A percentile compares a stretch with the other conserved stretches of the same genome.
phyloP scores from a whole-genome alignment of 352 stramenopile genomes.

The Pythium oligandrum region DNA sequence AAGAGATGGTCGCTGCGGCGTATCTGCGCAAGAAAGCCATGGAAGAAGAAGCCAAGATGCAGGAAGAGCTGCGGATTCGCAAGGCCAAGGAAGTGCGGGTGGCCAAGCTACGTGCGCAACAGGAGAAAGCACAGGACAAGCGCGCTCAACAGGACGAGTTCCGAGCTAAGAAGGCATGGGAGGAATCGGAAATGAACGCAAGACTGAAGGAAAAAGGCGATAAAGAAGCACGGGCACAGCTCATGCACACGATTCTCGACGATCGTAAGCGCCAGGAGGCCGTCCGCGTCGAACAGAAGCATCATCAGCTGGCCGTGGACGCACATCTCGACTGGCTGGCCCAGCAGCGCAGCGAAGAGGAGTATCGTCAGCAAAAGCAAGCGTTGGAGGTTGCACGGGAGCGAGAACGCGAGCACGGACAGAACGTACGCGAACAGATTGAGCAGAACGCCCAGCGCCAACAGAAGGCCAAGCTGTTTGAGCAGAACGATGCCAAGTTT shows the following conservation, averaged over 20 bases:
- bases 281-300: constrained; percentile 41
- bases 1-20: constrained; percentile 54
- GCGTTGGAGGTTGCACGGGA: constrained; percentile 27
- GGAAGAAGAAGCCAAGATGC: constrained; percentile 59
- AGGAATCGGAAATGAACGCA: constrained; percentile 54
- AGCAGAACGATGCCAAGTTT: constrained; percentile 66
- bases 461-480: constrained; percentile 56
- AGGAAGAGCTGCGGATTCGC: constrained; percentile 57
- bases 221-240: constrained; percentile 28
- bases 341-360: constrained; percentile 34
- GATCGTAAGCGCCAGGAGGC: constrained; percentile 56
- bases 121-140: constrained; percentile 82
- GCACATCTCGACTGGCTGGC: constrained; percentile 38
- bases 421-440: constrained; percentile 47
- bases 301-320: constrained; percentile 31
- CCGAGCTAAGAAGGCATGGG: constrained; percentile 68
- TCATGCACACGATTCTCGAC: constrained; percentile 44
- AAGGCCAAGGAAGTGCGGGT: constrained; percentile 69
- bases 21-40: constrained; percentile 70
- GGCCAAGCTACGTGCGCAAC: constrained; percentile 70
- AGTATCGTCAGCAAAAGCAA: constrained; percentile 34
- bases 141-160: constrained; percentile 59
- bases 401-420: constrained; percentile 30
- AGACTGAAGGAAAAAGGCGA: constrained; percentile 49
- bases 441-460: constrained; percentile 43